phyloP scores from a whole-genome alignment of 495 filamentous ascomycete species.

The Neurospora tetraspora region DNA sequence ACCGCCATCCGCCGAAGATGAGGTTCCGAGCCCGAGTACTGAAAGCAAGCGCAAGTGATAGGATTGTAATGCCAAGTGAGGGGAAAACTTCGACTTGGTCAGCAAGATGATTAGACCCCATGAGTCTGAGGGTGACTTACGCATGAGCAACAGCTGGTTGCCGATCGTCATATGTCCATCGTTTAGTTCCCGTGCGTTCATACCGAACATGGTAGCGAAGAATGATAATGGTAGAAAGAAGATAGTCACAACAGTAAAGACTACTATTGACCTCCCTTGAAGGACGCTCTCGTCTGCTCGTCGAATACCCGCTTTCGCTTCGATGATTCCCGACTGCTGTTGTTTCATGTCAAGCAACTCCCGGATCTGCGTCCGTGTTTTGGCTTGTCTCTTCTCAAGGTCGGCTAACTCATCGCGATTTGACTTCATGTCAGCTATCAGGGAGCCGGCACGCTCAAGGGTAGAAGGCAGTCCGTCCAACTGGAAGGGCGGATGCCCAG shows the following conservation, averaged over 20 bases:
- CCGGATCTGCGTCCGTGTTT: conserved; percentile 15
- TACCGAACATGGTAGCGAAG: conserved; percentile 32
- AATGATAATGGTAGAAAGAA: conserved; percentile 39
- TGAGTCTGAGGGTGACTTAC: conserved; percentile 1
- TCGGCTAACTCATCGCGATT: conserved; percentile 10
- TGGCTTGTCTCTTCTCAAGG: conserved; percentile 13
- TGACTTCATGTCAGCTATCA: conserved; percentile 17
- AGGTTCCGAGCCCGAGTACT: conserved; percentile 10
- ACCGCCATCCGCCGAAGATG: conserved; percentile 8
- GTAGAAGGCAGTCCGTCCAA: conserved; percentile 1
- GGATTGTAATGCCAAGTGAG: conserved; percentile 9
- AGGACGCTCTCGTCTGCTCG: conserved; percentile 48
- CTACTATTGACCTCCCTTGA: conserved; percentile 51
- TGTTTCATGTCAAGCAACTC: conserved; percentile 54
- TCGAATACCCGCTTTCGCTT: conserved; percentile 47
- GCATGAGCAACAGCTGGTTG: conserved; percentile 27
- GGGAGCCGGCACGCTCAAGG: conserved; percentile 6
- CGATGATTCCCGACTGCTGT: conserved; percentile 53
- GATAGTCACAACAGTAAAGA: conserved; percentile 58
- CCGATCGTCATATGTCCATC: conserved; percentile 13
- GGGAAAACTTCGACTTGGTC: conserved; percentile 6
- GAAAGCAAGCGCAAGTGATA: conserved; percentile 16
- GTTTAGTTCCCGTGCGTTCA: conserved; percentile 29
- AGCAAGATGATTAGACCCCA: not conserved
- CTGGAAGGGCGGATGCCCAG: not conserved